Evolutionary conservation across 2,329 filamentous ascomycete genomes (phyloP), one percentile per base, ranked within the genome.

Genomic region (Stagonosporopsis rhizophila): DNA sequence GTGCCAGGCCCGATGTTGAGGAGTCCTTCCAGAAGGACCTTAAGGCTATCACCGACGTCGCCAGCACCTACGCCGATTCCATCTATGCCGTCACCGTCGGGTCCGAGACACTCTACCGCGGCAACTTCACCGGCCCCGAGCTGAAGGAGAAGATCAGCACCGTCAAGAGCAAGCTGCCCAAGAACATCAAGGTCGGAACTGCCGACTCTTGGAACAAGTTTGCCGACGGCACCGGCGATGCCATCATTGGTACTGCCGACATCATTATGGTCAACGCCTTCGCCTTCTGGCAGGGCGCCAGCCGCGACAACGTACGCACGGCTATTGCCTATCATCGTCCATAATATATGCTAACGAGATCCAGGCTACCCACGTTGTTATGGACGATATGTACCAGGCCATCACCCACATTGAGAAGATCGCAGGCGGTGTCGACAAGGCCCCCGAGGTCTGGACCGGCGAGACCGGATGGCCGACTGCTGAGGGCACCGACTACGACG

Each of bases 171-270:
- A 77, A 82, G 28, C 71, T 88, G 70, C 80, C 82, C 64, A 73
- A 72, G 23, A 62, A 65, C 58, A 79, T 86, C 65, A 84, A 82
- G 64, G 80, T 89, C 40, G 88, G 88, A 46, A 89, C 86, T 11
- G 88, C 88, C 7, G 88, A 91, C 76, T 86, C 82, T 71, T 91
- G 88, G 88, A 90, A 90, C 78, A 89, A 88, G 76, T 87, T 81
- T 68, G 81, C 83, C 42, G 87, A 90, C 70, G 87, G 87, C 35
- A 89, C 87, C 23, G 87, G 84, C 35, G 85, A 90, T 72, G 79
- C 83, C 14, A 78, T 90, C 61, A 84, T 90, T 67, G 82, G 81
- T 42, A 83, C 82, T 47, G 85, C 89, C 47, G 84, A 83, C 52
- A 81, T 90, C 55, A 77, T 87, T 53, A 78, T 91, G 58, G 81